Conservation (phyloP, 1,284 basidiomycete species). For the Puccinia triticina region DNA sequence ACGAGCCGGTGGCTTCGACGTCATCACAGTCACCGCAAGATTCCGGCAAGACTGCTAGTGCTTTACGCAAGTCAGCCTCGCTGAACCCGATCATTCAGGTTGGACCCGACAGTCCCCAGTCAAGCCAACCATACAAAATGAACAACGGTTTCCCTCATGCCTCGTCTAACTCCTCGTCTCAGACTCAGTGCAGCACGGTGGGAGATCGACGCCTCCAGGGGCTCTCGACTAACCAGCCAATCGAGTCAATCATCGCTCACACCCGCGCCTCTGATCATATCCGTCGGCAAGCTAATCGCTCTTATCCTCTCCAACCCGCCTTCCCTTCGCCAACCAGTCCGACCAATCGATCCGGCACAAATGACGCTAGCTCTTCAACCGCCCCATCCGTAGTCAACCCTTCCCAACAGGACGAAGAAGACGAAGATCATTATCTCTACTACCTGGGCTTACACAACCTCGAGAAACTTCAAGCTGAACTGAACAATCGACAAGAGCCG, state of each 20-base stretch:
- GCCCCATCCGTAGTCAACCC: background rate
- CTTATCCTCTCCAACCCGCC: slow-evolving; percentile 36
- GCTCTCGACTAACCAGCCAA: slow-evolving; percentile 1
- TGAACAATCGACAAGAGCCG: slow-evolving; percentile 1
- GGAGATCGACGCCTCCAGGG: slow-evolving; percentile 3
- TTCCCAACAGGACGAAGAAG: background rate
- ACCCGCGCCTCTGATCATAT: slow-evolving; percentile 45
- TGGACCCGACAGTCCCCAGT: background rate
- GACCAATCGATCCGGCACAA: background rate
- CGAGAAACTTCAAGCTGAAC: slow-evolving; percentile 26
- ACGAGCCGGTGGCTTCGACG: background rate
- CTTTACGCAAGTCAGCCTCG: slow-evolving; percentile 32
- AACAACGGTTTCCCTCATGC: background rate
- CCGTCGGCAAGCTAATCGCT: slow-evolving; percentile 23
- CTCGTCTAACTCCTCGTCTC: slow-evolving; percentile 19
- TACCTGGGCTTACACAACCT: slow-evolving; percentile 43
- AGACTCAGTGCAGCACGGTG: slow-evolving; percentile 7
- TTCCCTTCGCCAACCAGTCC: slow-evolving; percentile 3
- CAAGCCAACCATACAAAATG: background rate
- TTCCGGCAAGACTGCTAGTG: background rate
- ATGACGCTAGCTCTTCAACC: background rate
- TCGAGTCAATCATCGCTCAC: slow-evolving; percentile 44
- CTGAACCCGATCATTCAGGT: slow-evolving; percentile 18
- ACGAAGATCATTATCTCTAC: slow-evolving; percentile 38
- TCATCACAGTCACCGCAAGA: background rate